Evolutionary conservation across 192 early-diverging fungal species (phyloP).

Genomic region (Umbelopsis vinacea): DNA sequence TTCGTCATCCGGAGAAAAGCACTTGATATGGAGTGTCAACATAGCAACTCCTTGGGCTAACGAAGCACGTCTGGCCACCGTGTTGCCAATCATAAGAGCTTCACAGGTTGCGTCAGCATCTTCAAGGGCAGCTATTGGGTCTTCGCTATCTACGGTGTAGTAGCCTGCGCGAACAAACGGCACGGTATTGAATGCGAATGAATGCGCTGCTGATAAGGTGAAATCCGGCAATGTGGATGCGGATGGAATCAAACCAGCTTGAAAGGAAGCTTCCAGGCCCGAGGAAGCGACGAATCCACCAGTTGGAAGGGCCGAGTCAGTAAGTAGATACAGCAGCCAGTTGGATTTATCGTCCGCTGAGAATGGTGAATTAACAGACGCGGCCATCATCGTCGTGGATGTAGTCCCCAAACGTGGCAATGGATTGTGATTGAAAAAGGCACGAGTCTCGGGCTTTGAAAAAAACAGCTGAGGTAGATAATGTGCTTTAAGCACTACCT

Average conservation of each 20-base stretch:
- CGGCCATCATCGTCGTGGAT: background rate
- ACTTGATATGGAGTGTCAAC: constrained; percentile 64
- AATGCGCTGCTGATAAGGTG: constrained; percentile 63
- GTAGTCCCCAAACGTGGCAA: background rate
- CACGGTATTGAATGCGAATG: constrained; percentile 70
- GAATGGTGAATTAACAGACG: too few relatives aligned
- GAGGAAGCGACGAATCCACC: constrained; percentile 95
- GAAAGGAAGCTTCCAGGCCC: constrained; percentile 86
- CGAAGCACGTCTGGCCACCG: constrained; percentile 68
- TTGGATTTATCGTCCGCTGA: constrained; percentile 30
- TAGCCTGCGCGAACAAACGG: constrained; percentile 71
- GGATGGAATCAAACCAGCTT: constrained; percentile 63
- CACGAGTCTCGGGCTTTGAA: constrained; percentile 14
- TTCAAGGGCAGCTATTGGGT: constrained; percentile 33
- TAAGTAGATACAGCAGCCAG: constrained; percentile 84
- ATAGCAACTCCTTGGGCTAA: constrained; percentile 71
- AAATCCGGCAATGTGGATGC: constrained; percentile 46
- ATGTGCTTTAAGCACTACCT: background rate
- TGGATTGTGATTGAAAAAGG: background rate
- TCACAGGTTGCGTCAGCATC: constrained; percentile 38
- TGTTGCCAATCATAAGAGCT: constrained; percentile 51
- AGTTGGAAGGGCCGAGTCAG: constrained; percentile 92
- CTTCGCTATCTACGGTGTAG: constrained; percentile 33
- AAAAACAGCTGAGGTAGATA: background rate
- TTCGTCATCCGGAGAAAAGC: constrained; percentile 49